Evolutionary conservation across 805 yeast genomes (phyloP), one percentile per base, ranked within the genome.

Genomic region (Crinitomyces ghanaensis): DNA sequence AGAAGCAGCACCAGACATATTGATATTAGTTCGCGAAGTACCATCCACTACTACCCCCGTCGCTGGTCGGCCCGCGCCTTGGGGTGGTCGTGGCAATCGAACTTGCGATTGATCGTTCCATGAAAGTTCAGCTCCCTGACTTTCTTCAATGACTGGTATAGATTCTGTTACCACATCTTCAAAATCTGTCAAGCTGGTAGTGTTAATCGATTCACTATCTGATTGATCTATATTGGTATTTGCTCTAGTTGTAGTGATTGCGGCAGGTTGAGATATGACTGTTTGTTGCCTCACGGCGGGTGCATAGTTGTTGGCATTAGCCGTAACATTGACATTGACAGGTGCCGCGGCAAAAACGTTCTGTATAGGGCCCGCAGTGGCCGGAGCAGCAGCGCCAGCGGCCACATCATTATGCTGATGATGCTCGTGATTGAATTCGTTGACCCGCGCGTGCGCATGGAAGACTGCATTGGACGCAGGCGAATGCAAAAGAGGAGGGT

Each of bases 401-500:
- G n/a, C 32, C 26, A 13, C 16, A 18, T 29, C 35, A 14, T 28
- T 28, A 15, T 18, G 29, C 9, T 34, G 37, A 18, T 34, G 29
- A 25, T 33, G 37, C 13, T 35, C 31, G 15, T 34, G 38, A 27
- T 26, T 28, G 13, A 21, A 32, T 22, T 23, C 28, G 14, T 27
- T 11, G n/a, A 36, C 46, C 13, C 38, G 37, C 7, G 38, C 47
- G 26, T 41, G 39, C 16, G 45, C 34, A 15, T 36, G 44, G 13
- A 27, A 38, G 7, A 45, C 49, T 3, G 49, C 49, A 19, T 40
- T 36, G 4, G 47, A 43, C 6, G 49, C 49, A 31, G 41, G 47
- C 2, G 49, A 45, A 28, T 45, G 47, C 8, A 45, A 33, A 3
- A 36, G 41, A 14, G 31, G 32, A 4, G 33, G 38, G 26, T 33